phyloP scores from a whole-genome alignment of 2,329 filamentous ascomycete genomes.

The Atkinsonella texensis region DNA sequence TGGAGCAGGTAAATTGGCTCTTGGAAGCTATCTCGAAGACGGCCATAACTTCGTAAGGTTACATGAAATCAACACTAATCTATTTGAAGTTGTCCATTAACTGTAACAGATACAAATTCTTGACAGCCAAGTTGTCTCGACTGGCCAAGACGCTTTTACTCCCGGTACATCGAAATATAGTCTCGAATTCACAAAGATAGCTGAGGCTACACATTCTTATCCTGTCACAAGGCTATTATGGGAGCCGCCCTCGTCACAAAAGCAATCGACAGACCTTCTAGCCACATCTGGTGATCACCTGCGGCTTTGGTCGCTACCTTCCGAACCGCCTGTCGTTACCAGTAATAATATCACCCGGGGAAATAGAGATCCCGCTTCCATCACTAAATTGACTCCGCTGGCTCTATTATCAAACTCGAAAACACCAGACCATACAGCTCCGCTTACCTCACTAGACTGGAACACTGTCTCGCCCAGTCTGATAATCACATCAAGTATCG shows the following conservation, averaged over 20 bases:
- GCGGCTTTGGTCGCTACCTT: constrained; percentile 82
- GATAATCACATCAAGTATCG: constrained; percentile 97
- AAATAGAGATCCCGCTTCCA: constrained; percentile 41
- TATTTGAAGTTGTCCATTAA: constrained; percentile 3
- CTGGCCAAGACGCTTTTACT: constrained; percentile 55
- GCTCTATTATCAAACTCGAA: constrained; percentile 95
- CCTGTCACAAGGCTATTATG: constrained; percentile 90
- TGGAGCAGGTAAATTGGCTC: constrained; percentile 80
- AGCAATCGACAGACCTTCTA: constrained; percentile 87
- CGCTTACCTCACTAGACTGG: constrained; percentile 94
- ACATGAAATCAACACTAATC: neutral
- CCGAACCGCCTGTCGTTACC: constrained; percentile 42
- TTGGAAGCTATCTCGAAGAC: constrained; percentile 95
- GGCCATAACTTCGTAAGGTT: constrained; percentile 84
- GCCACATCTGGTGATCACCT: constrained; percentile 93
- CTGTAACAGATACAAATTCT: constrained; percentile 79
- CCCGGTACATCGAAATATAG: constrained; percentile 62
- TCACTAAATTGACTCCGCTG: constrained; percentile 78
- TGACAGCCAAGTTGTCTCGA: constrained; percentile 67
- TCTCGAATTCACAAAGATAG: constrained; percentile 84
- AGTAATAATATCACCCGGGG: constrained; percentile 58
- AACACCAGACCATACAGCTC: constrained; percentile 94
- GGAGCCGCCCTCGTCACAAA: constrained; percentile 91
- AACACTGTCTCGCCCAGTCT: constrained; percentile 93
- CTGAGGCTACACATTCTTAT: constrained; percentile 95